Base-by-base conservation (phyloP, 31 red algal genomes). In the Asparagopsis taxiformis region DNA sequence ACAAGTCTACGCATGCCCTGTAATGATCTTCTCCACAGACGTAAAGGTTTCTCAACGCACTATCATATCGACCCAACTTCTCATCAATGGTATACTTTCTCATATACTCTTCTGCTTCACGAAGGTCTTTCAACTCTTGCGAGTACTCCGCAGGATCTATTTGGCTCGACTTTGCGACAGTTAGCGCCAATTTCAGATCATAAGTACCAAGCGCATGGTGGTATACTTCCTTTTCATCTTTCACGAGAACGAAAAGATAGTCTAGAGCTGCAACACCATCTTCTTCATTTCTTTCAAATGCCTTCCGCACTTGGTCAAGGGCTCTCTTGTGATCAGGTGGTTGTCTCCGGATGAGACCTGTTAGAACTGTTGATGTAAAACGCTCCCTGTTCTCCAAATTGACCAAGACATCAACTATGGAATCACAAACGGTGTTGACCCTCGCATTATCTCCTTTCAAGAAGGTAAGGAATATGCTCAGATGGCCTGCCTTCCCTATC, bases 171-270 rank as follows among this genome's bases (percentile, higher is more conserved):
- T 78, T 48, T 2, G 83, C 83, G 10, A 88, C 72, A 51, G 77
- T 66, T 1, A 62, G 35, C 16, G 83, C 83, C 30, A 88, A 31
- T 46, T 76, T 61, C 55, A 95, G 37, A 36, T 95, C 91, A 53
- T 95, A 89, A 33, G 41, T 67, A 30, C 79, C 91, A 37, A 95
- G 74, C 34, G 91, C 91, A 38, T 81, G 44, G 11, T 26, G 31
- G 60, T 89, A 95, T 1, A 94, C 62, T 41, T 4, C 51, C 29
- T 88, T 52, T 56, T 76, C 62, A 37, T 80, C 19, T 36, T 81
- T 87, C 17, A 80, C 23, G 16, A 94, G 51, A n/a, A 87, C 66
- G 29, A 79, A 69, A n/a, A 94, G 51, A 32, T 82, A 87, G 44
- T 79, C 65, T 54, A 94, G 30, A 24, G 84, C 76, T 3, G 72